Evolutionary conservation across 805 yeast species (phyloP).

Genomic region (Pichia eremophila): DNA sequence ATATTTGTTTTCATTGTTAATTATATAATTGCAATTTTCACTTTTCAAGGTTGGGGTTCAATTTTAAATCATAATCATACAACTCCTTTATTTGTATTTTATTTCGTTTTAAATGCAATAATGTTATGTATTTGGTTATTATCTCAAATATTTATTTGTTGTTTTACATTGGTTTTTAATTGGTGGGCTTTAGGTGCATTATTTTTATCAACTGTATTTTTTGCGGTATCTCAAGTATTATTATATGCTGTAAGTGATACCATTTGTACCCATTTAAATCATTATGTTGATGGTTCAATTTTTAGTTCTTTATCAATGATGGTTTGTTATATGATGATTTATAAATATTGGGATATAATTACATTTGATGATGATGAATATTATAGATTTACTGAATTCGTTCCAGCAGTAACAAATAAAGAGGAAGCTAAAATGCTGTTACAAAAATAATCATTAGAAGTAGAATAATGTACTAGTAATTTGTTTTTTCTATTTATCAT

Average conservation of each 20-base stretch:
- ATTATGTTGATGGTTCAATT: constrained; percentile 84
- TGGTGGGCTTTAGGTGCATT: constrained; percentile 91
- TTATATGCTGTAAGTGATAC: constrained; percentile 56
- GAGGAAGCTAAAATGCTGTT: constrained; percentile 9
- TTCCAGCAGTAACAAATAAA: constrained; percentile 14
- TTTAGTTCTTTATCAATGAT: constrained; percentile 75
- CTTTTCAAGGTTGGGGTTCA: constrained; percentile 62
- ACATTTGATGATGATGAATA: constrained; percentile 93
- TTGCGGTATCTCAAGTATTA: constrained; percentile 71
- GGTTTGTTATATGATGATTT: constrained; percentile 86
- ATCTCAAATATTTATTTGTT: constrained; percentile 60
- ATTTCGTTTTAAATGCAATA: constrained; percentile 64
- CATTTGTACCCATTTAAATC: constrained; percentile 66
- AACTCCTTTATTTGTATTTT: constrained; percentile 57
- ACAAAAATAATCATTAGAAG: constrained; percentile 1
- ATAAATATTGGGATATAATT: constrained; percentile 93
- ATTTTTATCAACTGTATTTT: constrained; percentile 58
- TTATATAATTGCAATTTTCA: constrained; percentile 58
- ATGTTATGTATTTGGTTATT: constrained; percentile 52
- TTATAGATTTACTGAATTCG: constrained; percentile 26
- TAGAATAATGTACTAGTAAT: neutral
- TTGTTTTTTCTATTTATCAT: neutral
- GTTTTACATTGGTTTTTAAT: constrained; percentile 53
- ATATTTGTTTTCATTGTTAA: constrained; percentile 50
- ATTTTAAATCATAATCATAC: constrained; percentile 44